Evolutionary conservation across 768 basidiomycete genomes (phyloP).

Genomic region (Pulveroboletus sp.): DNA sequence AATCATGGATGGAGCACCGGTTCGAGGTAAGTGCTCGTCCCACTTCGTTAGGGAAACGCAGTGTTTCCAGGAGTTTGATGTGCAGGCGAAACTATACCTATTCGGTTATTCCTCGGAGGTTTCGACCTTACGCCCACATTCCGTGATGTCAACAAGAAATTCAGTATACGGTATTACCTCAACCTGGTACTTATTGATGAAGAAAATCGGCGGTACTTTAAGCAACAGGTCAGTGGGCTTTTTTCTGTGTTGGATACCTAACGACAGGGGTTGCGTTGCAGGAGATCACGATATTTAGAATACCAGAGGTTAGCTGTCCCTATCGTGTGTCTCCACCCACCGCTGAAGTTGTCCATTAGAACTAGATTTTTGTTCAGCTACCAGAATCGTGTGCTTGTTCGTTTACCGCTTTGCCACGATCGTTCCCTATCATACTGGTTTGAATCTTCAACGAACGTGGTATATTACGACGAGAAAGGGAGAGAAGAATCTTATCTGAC

Average conservation of each 20-base stretch:
- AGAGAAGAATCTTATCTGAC: not conserved
- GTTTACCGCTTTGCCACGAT: slow-evolving; percentile 1
- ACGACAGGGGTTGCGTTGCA: slow-evolving; percentile 21
- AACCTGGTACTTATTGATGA: slow-evolving; percentile 97
- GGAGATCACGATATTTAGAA: slow-evolving; percentile 88
- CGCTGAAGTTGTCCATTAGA: slow-evolving; percentile 25
- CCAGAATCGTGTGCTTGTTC: slow-evolving; percentile 1
- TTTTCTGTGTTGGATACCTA: not conserved
- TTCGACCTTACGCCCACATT: slow-evolving; percentile 99
- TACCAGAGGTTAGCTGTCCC: slow-evolving; percentile 63
- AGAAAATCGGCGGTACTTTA: slow-evolving; percentile 96
- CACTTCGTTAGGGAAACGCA: not conserved
- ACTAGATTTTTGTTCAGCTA: slow-evolving; percentile 24
- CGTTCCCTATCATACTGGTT: not conserved
- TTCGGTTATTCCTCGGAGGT: slow-evolving; percentile 94
- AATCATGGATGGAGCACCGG: slow-evolving; percentile 98
- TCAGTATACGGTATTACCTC: slow-evolving; percentile 93
- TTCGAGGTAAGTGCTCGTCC: slow-evolving; percentile 58
- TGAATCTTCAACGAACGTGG: slow-evolving; percentile 2
- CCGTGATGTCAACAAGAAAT: slow-evolving; percentile 99
- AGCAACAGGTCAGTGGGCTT: slow-evolving; percentile 68
- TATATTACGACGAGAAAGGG: not conserved
- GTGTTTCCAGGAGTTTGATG: not conserved
- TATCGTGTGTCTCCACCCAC: not conserved
- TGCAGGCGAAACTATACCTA: slow-evolving; percentile 94